Conservation (phyloP, 106 monocot species). For the Dendrobium chrysotoxum region DNA sequence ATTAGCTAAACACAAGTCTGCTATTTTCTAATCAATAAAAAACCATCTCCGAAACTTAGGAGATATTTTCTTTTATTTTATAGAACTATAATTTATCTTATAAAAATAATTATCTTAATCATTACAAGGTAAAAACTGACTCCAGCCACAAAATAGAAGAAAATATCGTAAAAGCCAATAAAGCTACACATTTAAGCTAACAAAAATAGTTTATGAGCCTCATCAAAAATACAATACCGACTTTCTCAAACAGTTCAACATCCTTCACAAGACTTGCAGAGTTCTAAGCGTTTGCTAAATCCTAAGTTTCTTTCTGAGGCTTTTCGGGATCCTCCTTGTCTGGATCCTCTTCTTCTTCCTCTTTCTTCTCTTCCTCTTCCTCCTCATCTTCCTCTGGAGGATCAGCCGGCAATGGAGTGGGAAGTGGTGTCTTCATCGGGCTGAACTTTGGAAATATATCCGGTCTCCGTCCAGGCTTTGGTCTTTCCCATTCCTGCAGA, state of each 20-base stretch:
- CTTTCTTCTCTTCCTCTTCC: constrained; percentile 65
- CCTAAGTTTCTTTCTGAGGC: constrained; percentile 14
- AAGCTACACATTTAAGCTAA: neutral
- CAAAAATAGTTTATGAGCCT: neutral
- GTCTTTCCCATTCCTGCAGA: constrained; percentile 76
- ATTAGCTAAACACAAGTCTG: too few species aligned
- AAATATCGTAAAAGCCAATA: too few species aligned
- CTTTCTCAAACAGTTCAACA: neutral
- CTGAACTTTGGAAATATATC: constrained; percentile 82
- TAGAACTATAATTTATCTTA: too few species aligned
- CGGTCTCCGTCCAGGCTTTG: constrained; percentile 72
- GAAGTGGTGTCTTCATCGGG: constrained; percentile 83
- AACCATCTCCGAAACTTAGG: too few species aligned
- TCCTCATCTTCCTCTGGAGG: constrained; percentile 77
- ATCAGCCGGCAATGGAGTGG: constrained; percentile 63
- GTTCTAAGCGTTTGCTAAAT: neutral
- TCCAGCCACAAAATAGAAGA: too few species aligned
- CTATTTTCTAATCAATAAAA: too few species aligned
- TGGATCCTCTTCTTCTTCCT: constrained; percentile 63
- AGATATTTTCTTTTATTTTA: too few species aligned
- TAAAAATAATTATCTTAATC: too few species aligned
- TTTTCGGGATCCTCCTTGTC: constrained; percentile 61
- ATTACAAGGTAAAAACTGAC: too few species aligned
- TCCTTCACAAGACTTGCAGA: neutral
- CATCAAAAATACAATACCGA: neutral